A percentile compares a stretch with the other conserved stretches of the same genome.
phyloP scores from a whole-genome alignment of 1,139 yeast genomes.

The Kurtzmaniella quercitrusa region DNA sequence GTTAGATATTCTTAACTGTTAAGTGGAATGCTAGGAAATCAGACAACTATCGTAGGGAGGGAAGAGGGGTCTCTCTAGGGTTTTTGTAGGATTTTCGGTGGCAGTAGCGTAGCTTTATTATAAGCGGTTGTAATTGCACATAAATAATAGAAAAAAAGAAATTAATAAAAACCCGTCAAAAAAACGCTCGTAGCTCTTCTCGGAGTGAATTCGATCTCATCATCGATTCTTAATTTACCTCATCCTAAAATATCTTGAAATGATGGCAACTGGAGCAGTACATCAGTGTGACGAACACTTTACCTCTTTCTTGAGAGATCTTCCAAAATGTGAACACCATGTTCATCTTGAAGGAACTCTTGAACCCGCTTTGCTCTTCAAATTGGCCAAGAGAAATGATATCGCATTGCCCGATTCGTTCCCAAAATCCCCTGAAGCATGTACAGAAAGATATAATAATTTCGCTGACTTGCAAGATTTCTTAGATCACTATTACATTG shows the following conservation, averaged over 20 bases:
- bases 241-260: neutral
- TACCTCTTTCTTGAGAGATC: conserved; percentile 47
- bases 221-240: neutral
- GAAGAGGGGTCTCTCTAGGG: no score
- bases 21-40: no score
- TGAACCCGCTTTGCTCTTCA: conserved; percentile 65
- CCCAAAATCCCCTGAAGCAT: conserved; percentile 51
- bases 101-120: no score
- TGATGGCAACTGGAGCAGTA: conserved; percentile 3
- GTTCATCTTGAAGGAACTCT: conserved; percentile 78
- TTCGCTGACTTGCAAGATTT: conserved; percentile 73
- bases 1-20: no score
- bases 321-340: conserved; percentile 83
- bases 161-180: no score
- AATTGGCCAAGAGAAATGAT: conserved; percentile 55
- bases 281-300: conserved; percentile 6
- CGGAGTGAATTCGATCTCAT: neutral
- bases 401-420: conserved; percentile 55
- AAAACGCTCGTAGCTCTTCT: neutral
- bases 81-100: no score
- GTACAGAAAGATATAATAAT: conserved; percentile 52
- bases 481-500: conserved; percentile 71
- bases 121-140: no score
- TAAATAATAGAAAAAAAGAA: no score
- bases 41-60: no score